Percentiles rank a stretch among this genome's conserved stretches.
phyloP scores from a whole-genome alignment of 2,329 filamentous ascomycete species.

The Apiospora arundinis region DNA sequence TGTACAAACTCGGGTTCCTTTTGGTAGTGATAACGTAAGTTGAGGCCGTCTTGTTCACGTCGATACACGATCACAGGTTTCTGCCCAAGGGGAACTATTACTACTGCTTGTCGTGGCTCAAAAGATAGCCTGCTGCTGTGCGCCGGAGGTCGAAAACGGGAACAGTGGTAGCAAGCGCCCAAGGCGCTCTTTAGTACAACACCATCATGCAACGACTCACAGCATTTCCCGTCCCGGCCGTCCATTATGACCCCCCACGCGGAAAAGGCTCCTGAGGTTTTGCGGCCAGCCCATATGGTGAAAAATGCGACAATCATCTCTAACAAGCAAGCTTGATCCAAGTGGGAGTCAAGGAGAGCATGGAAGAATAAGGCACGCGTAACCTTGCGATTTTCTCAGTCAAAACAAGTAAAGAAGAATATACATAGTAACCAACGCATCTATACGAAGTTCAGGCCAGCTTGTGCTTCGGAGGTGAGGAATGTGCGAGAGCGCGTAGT shows the following conservation, averaged over 20 bases:
- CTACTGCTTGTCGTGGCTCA: neutral
- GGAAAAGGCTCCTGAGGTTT: neutral
- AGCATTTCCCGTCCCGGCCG: constrained; percentile 5
- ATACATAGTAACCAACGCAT: neutral
- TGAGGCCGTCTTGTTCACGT: neutral
- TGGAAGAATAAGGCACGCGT: no score
- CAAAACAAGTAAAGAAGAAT: neutral
- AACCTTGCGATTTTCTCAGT: neutral
- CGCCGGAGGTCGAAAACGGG: neutral
- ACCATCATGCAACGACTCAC: constrained; percentile 1
- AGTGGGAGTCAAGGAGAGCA: no score
- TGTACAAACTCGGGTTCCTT: neutral
- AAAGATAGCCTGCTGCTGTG: neutral
- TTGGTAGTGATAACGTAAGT: neutral
- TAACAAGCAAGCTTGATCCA: neutral
- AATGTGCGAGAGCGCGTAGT: neutral
- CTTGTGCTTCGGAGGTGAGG: neutral
- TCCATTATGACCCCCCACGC: neutral
- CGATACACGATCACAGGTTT: neutral
- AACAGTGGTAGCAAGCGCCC: neutral
- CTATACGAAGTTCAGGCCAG: neutral
- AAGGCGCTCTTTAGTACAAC: constrained; percentile 12
- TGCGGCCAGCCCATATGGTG: neutral
- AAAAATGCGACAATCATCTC: neutral
- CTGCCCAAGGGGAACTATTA: neutral